phyloP scores from a whole-genome alignment of 148 eudicot genomes.

The Vaccinium darrowii region DNA sequence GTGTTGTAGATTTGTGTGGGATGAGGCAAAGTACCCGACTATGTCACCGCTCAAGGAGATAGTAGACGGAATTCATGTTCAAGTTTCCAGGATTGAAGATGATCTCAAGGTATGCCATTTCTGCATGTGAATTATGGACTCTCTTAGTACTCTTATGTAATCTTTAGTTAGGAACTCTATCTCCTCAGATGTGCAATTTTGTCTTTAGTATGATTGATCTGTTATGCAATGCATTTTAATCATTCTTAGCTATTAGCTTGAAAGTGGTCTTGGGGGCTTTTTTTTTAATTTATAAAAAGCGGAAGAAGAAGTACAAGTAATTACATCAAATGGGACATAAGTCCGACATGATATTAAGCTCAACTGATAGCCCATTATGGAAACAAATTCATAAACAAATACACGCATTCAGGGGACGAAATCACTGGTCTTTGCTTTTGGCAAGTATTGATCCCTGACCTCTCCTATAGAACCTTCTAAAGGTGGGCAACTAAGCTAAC shows the following conservation, averaged over 20 bases:
- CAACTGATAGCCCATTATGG: not conserved
- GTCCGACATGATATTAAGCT: not conserved
- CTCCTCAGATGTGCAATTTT: not conserved
- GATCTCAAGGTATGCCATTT: conserved; percentile 76
- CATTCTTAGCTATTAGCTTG: not conserved
- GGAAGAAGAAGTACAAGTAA: not conserved
- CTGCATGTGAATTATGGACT: not conserved
- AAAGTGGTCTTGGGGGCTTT: not conserved
- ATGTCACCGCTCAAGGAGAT: conserved; percentile 88
- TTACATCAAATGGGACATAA: not conserved
- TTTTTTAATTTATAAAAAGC: not conserved
- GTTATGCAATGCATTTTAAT: not conserved
- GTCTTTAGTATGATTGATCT: not conserved
- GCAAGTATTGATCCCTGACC: not conserved
- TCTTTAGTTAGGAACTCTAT: not conserved
- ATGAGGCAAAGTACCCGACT: conserved; percentile 91
- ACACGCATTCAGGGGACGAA: not conserved
- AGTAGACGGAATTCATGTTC: conserved; percentile 76
- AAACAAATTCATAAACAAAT: not conserved
- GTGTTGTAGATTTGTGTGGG: conserved; percentile 81
- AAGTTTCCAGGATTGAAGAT: conserved; percentile 88
- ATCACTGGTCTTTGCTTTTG: not conserved
- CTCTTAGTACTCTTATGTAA: not conserved
- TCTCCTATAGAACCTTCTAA: not conserved
- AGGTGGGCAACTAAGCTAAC: not conserved